Evolutionary conservation across 169 alveolate species (phyloP), one percentile per base, ranked within the genome.

Genomic region (Eimeria necatrix): DNA sequence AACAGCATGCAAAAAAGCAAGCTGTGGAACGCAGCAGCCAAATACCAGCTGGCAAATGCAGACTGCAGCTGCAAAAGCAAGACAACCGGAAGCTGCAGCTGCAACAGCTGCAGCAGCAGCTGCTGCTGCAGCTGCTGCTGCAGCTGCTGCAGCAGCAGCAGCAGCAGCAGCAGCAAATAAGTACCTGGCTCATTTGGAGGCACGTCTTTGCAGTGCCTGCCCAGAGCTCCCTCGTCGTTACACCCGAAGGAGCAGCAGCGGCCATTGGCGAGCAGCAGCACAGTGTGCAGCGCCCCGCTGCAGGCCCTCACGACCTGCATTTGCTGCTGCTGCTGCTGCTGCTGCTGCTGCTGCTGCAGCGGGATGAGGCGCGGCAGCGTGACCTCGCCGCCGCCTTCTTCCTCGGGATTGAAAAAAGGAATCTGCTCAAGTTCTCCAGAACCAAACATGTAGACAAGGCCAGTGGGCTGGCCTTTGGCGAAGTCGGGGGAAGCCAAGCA

Each of bases 201-300:
- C 9, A n/a, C 26, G 76, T 64, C 76, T 64, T 64, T 20, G 76
- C 76, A 64, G 76, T 7, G 84, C n/a, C 84, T 22, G 24, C 93
- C 93, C 7, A 86, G 83, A 18, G 68, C 93, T 24, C 93, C 93
- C 41, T 73, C 93, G 83, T 86, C 93, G 80, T 53, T 46, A n/a
- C 93, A 86, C 18, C 93, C 93, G 64, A 86, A 86, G 60, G 93
- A 56, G 74, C 80, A 86, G 83, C 93, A 86, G 64, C 52, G 52
- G 68, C 93, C 93, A 52, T 64, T 64, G 14, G 93, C 93, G 6
- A 73, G 68, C 71, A 86, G 73, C 81, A 86, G 81, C 46, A 73
- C 93, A 61, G 93, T 56, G 83, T 86, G 93, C 80, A 86, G 60
- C 5, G 93, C 93, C n/a, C 93, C 93, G 83, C 93, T 61, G 46